Percentiles rank a stretch among this genome's conserved stretches.
Conservation (phyloP, 192 early-diverging fungal genomes). For the Coemansia guatemalensis region DNA sequence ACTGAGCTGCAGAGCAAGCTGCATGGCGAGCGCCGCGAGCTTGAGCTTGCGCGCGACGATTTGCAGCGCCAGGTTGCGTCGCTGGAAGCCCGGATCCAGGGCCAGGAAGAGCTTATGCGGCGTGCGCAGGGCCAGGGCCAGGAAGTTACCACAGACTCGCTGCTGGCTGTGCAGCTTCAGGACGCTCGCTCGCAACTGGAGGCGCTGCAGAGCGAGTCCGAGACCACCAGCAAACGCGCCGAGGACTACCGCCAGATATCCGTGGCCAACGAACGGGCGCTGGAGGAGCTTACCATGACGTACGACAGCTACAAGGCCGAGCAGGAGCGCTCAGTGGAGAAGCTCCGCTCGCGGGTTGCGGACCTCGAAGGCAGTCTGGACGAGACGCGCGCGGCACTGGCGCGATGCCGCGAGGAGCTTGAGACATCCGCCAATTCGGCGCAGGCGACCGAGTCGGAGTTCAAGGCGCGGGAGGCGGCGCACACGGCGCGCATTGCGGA, state of each 20-base stretch:
- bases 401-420: constrained; percentile 20
- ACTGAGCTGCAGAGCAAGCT: constrained; percentile 54
- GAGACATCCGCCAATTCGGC: constrained; percentile 20
- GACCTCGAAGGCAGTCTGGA: constrained; percentile 35
- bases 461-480: constrained; percentile 43
- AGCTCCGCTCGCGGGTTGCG: constrained; percentile 25
- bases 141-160: constrained; percentile 35
- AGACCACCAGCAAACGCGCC: constrained; percentile 29
- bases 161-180: constrained; percentile 54
- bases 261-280: constrained; percentile 60
- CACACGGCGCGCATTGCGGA: constrained; percentile 26
- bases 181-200: constrained; percentile 59
- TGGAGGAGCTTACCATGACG: constrained; percentile 61
- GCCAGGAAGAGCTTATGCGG: constrained; percentile 53
- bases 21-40: constrained; percentile 55
- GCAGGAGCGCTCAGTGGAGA: constrained; percentile 40
- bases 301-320: constrained; percentile 69
- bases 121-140: constrained; percentile 45
- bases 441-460: constrained; percentile 50
- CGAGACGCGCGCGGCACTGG: constrained; percentile 27
- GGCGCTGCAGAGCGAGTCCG: constrained; percentile 45
- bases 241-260: constrained; percentile 51
- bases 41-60: constrained; percentile 49
- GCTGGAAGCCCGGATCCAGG: constrained; percentile 52
- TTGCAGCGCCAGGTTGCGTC: constrained; percentile 51